Percentiles rank a stretch among this genome's conserved stretches.
These are phyloP conservation scores for Aspergillus sclerotialis DNA, from an alignment of 2,329 filamentous ascomycete species.

Conservation along the genomic window DNA sequence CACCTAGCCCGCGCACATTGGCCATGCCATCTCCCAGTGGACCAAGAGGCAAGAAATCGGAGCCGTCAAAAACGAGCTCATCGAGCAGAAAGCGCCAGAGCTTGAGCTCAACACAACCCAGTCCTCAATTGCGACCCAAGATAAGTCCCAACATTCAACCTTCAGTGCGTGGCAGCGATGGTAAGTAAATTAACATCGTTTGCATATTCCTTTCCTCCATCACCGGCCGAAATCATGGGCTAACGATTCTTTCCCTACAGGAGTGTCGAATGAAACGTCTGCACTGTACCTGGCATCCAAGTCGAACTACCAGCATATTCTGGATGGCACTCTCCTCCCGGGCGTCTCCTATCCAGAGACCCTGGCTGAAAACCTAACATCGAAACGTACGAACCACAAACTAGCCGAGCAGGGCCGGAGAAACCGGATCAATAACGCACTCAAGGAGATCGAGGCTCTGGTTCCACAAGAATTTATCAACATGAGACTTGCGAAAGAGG, in stretches of 20 bases:
- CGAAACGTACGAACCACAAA: constrained; percentile 95
- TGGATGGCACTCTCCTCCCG: constrained; percentile 85
- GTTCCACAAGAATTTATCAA: constrained; percentile 55
- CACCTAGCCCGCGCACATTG: constrained; percentile 49
- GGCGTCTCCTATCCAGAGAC: constrained; percentile 87
- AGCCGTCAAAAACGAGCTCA: constrained; percentile 42
- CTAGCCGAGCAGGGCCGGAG: constrained; percentile 92
- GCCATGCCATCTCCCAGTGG: constrained; percentile 47
- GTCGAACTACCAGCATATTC: constrained; percentile 95
- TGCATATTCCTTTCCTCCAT: too few species aligned
- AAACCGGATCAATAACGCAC: constrained; percentile 88
- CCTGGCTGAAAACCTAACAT: constrained; percentile 86
- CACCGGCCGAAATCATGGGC: constrained; percentile 1
- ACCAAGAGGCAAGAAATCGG: constrained; percentile 32
- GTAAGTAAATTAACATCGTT: too few species aligned
- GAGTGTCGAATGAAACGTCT: constrained; percentile 51
- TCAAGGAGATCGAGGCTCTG: constrained; percentile 83
- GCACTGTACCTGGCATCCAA: constrained; percentile 82
- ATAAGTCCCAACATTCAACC: constrained; percentile 96
- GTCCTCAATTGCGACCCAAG: constrained; percentile 76
- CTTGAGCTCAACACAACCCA: constrained; percentile 66
- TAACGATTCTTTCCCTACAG: constrained; percentile 17
- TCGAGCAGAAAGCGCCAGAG: constrained; percentile 64
- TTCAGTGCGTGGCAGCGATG: constrained; percentile 60
- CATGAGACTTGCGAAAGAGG: constrained; percentile 34